Base-by-base conservation (phyloP, 208 protist genomes). In the Naegleria lovaniensis region DNA sequence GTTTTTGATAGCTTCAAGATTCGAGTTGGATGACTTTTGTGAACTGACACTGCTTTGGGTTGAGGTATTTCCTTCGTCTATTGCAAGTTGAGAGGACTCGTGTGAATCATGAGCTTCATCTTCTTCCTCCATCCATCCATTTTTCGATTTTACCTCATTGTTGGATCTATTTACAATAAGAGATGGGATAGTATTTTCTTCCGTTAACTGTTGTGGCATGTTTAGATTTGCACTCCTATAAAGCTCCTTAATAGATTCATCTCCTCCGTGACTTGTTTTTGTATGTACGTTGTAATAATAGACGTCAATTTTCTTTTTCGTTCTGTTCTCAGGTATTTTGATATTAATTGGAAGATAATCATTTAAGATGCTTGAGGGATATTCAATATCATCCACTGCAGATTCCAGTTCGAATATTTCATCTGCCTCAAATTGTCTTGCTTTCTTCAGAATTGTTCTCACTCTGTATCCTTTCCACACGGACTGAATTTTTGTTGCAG, bases 401-500 rank as follows among this genome's bases (percentile, higher is more conserved):
- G 5, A 25, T 85, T 43, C 79, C 79, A 85, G 25, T 9, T 85
- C 79, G 25, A 85, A 85, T 43, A 85, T 36, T 39, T 85, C n/a
- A 39, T 85, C 79, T 25, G 13, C 38, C 22, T 85, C 79, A 16
- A 85, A 43, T 85, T 85, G 79, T 85, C 38, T 39, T 25, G 79
- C 79, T 25, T 43, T 85, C 22, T 43, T 85, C 5, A 85, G 9
- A 36, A 85, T 39, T n/a, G n/a, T 2, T 29, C 79, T 39, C 6
- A 85, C 79, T 5, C 38, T 43, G 36, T 85, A 85, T 85, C 79
- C 79, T 43, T 85, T 85, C 79, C 79, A 85, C 22, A 43, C 22
- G 43, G 79, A 39, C 41, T 85, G 79, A 85, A 85, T 85, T 25
- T 29, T 16, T 11, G 38, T 43, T 7, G 79, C 79, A 43, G 79